Percentiles rank a stretch among this genome's conserved stretches.
Conservation (phyloP, 1,284 basidiomycete species). For the Vanrija sp. region DNA sequence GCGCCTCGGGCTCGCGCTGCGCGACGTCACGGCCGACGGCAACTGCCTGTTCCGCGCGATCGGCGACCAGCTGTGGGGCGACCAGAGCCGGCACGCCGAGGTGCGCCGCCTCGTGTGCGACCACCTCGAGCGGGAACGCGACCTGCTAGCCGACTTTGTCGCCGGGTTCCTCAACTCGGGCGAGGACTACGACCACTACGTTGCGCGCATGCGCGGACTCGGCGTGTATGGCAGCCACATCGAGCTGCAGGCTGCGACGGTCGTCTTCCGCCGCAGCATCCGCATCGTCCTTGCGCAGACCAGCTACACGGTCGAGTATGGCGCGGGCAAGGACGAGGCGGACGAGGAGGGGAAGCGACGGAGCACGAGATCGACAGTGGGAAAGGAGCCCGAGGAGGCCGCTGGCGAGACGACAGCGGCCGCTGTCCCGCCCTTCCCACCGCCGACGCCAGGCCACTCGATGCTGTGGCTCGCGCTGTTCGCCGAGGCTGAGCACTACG, state of each 20-base stretch:
- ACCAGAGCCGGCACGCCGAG: constrained; percentile 35
- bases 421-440: constrained; percentile 15
- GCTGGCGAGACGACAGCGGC: background rate
- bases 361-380: background rate
- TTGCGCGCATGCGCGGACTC: constrained; percentile 34
- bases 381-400: background rate
- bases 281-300: constrained; percentile 38
- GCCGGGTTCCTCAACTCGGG: constrained; percentile 34
- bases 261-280: constrained; percentile 37
- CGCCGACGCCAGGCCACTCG: constrained; percentile 24
- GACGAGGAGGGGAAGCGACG: background rate
- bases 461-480: constrained; percentile 46
- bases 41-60: constrained; percentile 44
- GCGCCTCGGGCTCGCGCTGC: constrained; percentile 30
- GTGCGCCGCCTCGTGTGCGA: constrained; percentile 41
- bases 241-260: constrained; percentile 40
- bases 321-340: background rate
- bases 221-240: constrained; percentile 42
- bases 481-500: constrained; percentile 44
- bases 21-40: constrained; percentile 44
- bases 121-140: constrained; percentile 32
- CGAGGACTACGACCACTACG: constrained; percentile 38
- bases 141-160: constrained; percentile 33
- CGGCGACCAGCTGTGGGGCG: constrained; percentile 41
- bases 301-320: constrained; percentile 37